Percentiles rank a stretch among this genome's conserved stretches.
Evolutionary conservation across 345 rosid species (phyloP).

Genomic region (Hypericum androsaemum): DNA sequence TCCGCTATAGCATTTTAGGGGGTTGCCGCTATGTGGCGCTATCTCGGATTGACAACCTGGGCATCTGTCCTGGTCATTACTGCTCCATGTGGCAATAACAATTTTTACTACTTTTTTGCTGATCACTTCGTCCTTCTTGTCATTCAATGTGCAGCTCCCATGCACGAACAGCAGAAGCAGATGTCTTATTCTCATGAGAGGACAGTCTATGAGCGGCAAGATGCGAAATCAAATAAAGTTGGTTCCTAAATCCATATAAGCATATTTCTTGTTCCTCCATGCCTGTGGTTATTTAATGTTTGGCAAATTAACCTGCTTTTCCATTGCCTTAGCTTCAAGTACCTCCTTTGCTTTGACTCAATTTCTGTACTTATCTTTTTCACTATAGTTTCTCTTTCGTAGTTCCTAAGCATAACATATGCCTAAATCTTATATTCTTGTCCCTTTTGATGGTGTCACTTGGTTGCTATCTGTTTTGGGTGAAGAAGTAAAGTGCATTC

Average conservation of each 20-base stretch:
- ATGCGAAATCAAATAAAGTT: conserved; percentile 45
- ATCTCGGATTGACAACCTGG: no score
- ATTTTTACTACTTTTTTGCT: no score
- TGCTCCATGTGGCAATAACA: no score
- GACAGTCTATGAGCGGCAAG: conserved; percentile 41
- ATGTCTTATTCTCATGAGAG: conserved; percentile 40
- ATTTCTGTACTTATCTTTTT: no score
- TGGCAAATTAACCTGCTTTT: neutral
- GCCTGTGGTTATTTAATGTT: neutral
- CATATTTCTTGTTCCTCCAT: neutral
- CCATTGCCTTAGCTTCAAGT: neutral
- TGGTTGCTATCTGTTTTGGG: no score
- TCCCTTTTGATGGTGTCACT: no score
- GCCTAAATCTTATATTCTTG: no score
- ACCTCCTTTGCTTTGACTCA: no score
- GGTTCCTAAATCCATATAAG: conserved; percentile 1
- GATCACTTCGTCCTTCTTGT: conserved; percentile 10
- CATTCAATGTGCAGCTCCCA: conserved; percentile 26
- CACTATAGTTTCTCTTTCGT: neutral
- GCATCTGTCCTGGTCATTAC: no score
- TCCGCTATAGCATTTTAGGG: no score
- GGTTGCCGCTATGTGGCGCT: no score
- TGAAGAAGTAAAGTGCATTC: conserved; percentile 4
- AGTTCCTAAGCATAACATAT: neutral
- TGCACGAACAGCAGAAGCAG: conserved; percentile 39